Percentiles rank a stretch among this genome's conserved stretches.
These are phyloP conservation scores for Lactifluus piperatus DNA, from an alignment of 768 basidiomycete genomes.

Conservation along the genomic window DNA sequence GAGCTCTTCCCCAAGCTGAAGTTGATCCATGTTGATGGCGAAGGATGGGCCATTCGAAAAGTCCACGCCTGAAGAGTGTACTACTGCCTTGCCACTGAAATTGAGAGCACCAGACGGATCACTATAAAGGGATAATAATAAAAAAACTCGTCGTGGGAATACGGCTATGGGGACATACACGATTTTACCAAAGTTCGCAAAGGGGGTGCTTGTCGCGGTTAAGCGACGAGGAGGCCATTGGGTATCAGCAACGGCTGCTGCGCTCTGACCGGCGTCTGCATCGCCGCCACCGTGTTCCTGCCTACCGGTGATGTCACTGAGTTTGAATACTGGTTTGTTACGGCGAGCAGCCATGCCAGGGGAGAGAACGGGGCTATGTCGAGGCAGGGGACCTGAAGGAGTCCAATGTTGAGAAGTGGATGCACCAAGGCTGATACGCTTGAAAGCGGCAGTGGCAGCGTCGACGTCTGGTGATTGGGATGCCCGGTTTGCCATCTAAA, in stretches of 20 bases:
- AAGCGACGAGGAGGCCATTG: conserved; percentile 23
- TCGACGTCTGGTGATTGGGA: conserved; percentile 32
- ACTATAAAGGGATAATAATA: conserved; percentile 33
- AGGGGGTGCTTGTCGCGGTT: conserved; percentile 58
- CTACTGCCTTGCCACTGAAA: conserved; percentile 86
- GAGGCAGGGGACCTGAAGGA: conserved; percentile 27
- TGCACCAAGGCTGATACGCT: conserved; percentile 29
- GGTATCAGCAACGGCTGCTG: conserved; percentile 47
- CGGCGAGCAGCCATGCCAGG: conserved; percentile 36
- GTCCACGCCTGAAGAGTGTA: conserved; percentile 82
- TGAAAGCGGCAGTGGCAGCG: conserved; percentile 33
- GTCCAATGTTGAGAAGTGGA: conserved; percentile 15
- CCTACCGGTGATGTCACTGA: conserved; percentile 48
- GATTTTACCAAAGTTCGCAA: conserved; percentile 88
- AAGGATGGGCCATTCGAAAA: conserved; percentile 89
- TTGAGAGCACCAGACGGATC: conserved; percentile 95
- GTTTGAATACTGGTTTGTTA: conserved; percentile 46
- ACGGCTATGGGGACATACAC: conserved; percentile 50
- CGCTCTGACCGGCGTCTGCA: conserved; percentile 60
- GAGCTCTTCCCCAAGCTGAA: conserved; percentile 86
- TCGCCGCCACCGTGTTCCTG: conserved; percentile 42
- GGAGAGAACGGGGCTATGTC: conserved; percentile 28
- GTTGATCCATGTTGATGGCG: conserved; percentile 89
- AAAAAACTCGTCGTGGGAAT: not conserved
- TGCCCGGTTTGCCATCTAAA: conserved; percentile 40